Percentiles rank a stretch among this genome's conserved stretches.
Evolutionary conservation across 345 rosid species (phyloP).

Genomic region (Carallia pectinifolia): DNA sequence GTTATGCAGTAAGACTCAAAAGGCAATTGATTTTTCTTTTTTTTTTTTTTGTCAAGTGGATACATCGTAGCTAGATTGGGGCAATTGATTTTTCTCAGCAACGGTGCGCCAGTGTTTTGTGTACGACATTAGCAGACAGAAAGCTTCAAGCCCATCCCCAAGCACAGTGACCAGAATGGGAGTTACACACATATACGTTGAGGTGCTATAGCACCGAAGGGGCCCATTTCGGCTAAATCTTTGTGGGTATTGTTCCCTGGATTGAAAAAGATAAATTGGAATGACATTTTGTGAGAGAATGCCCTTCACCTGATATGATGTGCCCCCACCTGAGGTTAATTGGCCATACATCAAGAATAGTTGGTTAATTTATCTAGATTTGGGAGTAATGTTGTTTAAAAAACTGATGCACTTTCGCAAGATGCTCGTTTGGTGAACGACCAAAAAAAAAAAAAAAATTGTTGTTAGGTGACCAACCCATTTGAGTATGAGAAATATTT

Average conservation of each 20-base stretch:
- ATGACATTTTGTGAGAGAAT: neutral
- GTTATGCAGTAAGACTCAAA: too few relatives aligned
- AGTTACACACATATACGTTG: neutral
- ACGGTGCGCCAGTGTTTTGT: too few relatives aligned
- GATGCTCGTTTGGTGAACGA: neutral
- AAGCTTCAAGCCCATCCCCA: neutral
- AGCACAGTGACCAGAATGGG: neutral
- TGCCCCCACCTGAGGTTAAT: neutral
- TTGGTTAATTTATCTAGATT: neutral
- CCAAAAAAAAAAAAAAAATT: too few relatives aligned
- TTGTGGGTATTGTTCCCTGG: neutral
- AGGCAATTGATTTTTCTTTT: too few relatives aligned
- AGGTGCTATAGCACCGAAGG: too few relatives aligned
- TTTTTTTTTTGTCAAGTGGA: too few relatives aligned
- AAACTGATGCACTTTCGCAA: neutral
- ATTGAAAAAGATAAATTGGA: neutral
- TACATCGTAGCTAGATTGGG: too few relatives aligned
- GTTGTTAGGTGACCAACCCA: neutral
- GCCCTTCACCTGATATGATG: neutral
- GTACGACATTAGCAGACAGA: too few relatives aligned
- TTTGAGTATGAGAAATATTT: neutral
- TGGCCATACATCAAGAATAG: neutral
- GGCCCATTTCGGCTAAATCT: neutral
- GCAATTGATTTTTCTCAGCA: too few relatives aligned
- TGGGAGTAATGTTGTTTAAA: neutral